Base-by-base conservation (phyloP, 306 rosid species). In the Boehmeria nivea region DNA sequence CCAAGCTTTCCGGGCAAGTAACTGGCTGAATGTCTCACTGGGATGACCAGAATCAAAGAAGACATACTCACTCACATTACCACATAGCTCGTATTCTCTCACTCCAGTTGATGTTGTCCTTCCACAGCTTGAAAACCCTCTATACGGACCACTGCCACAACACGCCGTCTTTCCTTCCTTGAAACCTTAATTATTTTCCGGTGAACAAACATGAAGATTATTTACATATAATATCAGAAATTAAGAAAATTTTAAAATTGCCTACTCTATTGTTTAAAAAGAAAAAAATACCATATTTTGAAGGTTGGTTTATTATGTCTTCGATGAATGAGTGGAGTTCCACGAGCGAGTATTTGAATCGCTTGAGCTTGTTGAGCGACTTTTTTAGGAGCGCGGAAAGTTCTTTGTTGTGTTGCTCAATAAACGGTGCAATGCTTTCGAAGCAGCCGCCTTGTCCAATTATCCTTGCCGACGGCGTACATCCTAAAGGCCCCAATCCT, bases 281-380 rank as follows among this genome's bases (percentile, higher is more conserved):
- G 51, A n/a, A 28, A 43, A 42, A 24, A 18, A 4, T 46, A 72
- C 69, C 78, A 24, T 54, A 61, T 66, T 46, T 65, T 15, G 67
- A 64, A 19, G 83, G 70, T 21, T 54, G 28, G 3, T 45, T 33
- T 3, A 64, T 64, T 24, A 61, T 64, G 8, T 55, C 63, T 11
- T 12, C 17, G 15, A 58, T 0, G 10, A 31, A 4, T 40, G 60
- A 38, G 68, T 48, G n/a, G 47, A 51, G 14, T 8, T 51, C 25
- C 5, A 53, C 38, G 39, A 52, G 4, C 26, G 61, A 42, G 46
- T 64, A 64, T 21, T 64, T 64, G 61, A 64, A 64, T 39, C 73
- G 66, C 3, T 44, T 15, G 7, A 67, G 17, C 1, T 51, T 16
- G 19, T 18, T 25, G 37, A 43, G 16, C n/a, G 34, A 40, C 36